These are phyloP conservation scores for Tephrocybe sp. DNA, from an alignment of 768 basidiomycete species.

Conservation along the genomic window DNA sequence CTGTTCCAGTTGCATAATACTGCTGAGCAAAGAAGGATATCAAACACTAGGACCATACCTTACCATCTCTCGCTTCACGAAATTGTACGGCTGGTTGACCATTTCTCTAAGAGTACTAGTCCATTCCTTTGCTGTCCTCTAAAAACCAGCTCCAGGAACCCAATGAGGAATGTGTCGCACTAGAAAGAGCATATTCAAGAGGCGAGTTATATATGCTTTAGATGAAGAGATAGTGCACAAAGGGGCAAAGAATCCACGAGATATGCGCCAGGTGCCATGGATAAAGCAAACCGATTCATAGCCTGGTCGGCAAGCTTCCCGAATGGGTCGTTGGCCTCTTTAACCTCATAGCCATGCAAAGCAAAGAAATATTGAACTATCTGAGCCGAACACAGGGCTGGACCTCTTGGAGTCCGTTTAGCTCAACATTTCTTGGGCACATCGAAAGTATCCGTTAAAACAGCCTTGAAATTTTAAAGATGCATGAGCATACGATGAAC, in stretches of 20 bases:
- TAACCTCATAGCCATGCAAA: constrained; percentile 52
- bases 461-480: no score
- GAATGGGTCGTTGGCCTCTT: constrained; percentile 48
- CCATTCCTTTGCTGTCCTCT: constrained; percentile 51
- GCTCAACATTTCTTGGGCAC: no score
- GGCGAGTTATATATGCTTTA: not conserved
- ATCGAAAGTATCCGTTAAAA: no score
- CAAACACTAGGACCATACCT: constrained; percentile 11
- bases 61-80: constrained; percentile 64
- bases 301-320: constrained; percentile 51
- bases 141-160: constrained; percentile 64
- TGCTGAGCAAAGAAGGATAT: constrained; percentile 2
- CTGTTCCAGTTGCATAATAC: constrained; percentile 55
- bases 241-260: constrained; percentile 50
- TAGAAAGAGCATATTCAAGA: constrained; percentile 18
- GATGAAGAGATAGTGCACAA: constrained; percentile 27
- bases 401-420: no score
- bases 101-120: constrained; percentile 48
- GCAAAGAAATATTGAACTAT: constrained; percentile 39
- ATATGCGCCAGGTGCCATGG: constrained; percentile 50
- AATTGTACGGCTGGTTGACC: constrained; percentile 53
- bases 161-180: constrained; percentile 60
- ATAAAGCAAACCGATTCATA: constrained; percentile 50
- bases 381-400: not conserved
- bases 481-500: no score